Base-by-base conservation (phyloP, 2,329 filamentous ascomycete species). In the Raffaelea arxii region DNA sequence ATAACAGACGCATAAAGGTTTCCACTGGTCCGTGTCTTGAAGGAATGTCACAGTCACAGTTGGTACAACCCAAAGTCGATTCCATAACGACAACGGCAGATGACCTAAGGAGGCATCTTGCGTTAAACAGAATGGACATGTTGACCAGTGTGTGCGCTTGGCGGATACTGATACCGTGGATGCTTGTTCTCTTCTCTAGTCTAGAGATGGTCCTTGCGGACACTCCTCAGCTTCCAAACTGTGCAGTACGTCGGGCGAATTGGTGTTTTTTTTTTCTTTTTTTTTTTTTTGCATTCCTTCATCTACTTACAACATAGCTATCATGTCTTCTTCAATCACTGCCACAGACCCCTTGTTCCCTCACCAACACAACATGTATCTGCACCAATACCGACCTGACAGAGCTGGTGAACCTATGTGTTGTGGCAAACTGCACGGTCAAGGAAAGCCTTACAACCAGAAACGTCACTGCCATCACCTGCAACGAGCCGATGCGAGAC, bases 401-500 rank as follows among this genome's bases (percentile, higher is more conserved):
- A 12, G 18, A 27, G 2, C 22, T 35, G 4, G 35, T 50, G 2
- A 42, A 38, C 16, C 12, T 4, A 4, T 52, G 51, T 35, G 44
- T 52, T 1, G 4, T 23, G 3, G 35, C 38, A 10, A 49, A 46
- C 30, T 52, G 51, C 38, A 50, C 48, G 2, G 22, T 46, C 39
- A 49, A 49, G n/a, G 44, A 50, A 23, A 36, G 32, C 7, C 2
- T 23, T 54, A 51, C 40, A 16, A 55, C 50, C 9, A 54, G 50
- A 19, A 56, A 58, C 46, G 37, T 53, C 5, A 59, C 54, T 3
- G 48, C 55, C 3, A 57, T 51, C 4, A 52, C 50, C 16, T 63
- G 56, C 49, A 47, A 51, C 40, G 54, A 50, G 12, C 54, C 45
- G 11, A 37, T 53, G 6, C 49, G 49, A 6, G 54, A 59, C 45